Evolutionary conservation across 257 asterid genomes (phyloP).

Genomic region (Galeopsis tetrahit): DNA sequence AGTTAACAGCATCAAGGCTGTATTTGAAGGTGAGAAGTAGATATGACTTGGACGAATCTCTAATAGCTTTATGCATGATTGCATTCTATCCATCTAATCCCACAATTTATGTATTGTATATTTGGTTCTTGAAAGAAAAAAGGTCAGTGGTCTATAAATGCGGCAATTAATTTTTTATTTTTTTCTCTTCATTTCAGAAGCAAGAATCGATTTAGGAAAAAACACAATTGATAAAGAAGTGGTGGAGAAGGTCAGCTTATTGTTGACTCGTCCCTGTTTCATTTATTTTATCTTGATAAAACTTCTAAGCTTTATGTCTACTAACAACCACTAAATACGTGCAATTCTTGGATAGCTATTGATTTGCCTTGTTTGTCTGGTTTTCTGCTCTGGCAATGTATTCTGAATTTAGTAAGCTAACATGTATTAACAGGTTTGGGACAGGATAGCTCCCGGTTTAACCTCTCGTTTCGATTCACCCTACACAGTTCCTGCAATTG

Average conservation of each 20-base stretch:
- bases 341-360: neutral
- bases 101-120: neutral
- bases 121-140: slow-evolving; percentile 15
- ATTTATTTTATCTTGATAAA: slow-evolving; percentile 25
- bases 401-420: neutral
- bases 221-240: slow-evolving; percentile 68
- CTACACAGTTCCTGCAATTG: slow-evolving; percentile 62
- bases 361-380: neutral
- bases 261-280: slow-evolving; percentile 23
- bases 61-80: slow-evolving; percentile 2
- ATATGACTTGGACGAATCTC: slow-evolving; percentile 7
- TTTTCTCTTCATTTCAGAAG: slow-evolving; percentile 59
- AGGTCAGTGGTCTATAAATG: neutral
- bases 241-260: slow-evolving; percentile 72
- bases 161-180: neutral
- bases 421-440: slow-evolving; percentile 72
- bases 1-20: slow-evolving; percentile 81
- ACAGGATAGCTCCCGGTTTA: slow-evolving; percentile 88
- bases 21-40: slow-evolving; percentile 69
- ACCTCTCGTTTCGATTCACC: slow-evolving; percentile 79
- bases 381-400: neutral
- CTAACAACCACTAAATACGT: neutral
- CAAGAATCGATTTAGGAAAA: slow-evolving; percentile 70
- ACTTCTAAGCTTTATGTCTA: neutral
- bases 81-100: neutral